phyloP scores from a whole-genome alignment of 805 yeast genomes.

The Cyberlindnera nakhonratchasimensis region DNA sequence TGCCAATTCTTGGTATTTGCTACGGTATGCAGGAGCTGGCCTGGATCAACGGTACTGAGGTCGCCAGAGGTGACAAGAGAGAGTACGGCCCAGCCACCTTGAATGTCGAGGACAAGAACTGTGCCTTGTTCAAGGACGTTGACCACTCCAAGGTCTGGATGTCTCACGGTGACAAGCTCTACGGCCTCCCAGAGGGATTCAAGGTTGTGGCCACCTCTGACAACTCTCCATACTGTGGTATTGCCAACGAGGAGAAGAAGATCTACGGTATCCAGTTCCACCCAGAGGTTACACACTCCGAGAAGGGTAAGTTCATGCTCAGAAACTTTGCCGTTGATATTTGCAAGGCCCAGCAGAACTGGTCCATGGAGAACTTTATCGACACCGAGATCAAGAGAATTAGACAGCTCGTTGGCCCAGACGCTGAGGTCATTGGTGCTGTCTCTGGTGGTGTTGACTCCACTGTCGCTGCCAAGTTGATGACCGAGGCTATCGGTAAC shows the following conservation, averaged over 20 bases:
- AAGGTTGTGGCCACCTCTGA: constrained; percentile 85
- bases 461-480: constrained; percentile 96
- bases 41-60: constrained; percentile 91
- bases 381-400: constrained; percentile 95
- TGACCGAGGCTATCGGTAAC: constrained; percentile 98
- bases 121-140: constrained; percentile 80
- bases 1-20: constrained; percentile 96
- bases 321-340: constrained; percentile 91
- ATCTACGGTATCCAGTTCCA: constrained; percentile 98
- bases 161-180: constrained; percentile 98
- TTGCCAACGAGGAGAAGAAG: constrained; percentile 65
- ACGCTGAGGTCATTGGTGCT: constrained; percentile 98
- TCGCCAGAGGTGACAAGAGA: constrained; percentile 93
- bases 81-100: constrained; percentile 97
- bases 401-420: constrained; percentile 87
- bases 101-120: constrained; percentile 60
- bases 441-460: constrained; percentile 99
- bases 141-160: constrained; percentile 98
- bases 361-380: constrained; percentile 98
- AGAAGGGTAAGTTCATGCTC: constrained; percentile 81
- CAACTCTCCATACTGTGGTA: constrained; percentile 95
- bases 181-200: constrained; percentile 85
- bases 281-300: constrained; percentile 97
- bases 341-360: constrained; percentile 82
- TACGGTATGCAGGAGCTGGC: constrained; percentile 99